Percentiles rank a stretch among this genome's conserved stretches.
Conservation (phyloP, 139 green algal species). For the Edaphochlamys debaryana region DNA sequence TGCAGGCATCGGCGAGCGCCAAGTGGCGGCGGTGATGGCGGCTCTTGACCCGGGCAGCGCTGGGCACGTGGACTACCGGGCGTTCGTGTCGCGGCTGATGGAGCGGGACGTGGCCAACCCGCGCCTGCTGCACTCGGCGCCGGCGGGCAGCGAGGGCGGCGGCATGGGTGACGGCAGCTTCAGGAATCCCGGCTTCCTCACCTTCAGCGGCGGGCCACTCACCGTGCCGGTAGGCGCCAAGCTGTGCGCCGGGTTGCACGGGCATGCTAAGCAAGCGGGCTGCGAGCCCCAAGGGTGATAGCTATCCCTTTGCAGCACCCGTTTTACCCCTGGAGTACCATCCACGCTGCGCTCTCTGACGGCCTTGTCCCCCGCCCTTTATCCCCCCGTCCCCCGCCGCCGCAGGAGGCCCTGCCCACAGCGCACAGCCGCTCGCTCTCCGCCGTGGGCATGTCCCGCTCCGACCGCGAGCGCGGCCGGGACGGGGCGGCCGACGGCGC, state of each 20-base stretch:
- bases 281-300: too few species aligned
- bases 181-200: not conserved
- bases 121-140: not conserved
- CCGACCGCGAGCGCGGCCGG: not conserved
- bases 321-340: too few species aligned
- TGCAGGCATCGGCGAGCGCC: constrained; percentile 18
- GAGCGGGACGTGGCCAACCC: not conserved
- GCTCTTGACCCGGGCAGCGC: not conserved
- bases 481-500: not conserved
- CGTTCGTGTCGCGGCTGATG: not conserved
- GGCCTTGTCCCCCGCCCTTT: too few species aligned
- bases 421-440: constrained; percentile 5
- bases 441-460: not conserved
- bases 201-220: not conserved
- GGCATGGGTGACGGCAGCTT: not conserved
- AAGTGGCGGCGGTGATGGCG: constrained; percentile 33
- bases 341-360: too few species aligned
- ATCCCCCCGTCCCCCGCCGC: not conserved
- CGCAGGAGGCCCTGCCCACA: not conserved
- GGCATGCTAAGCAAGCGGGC: too few species aligned
- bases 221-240: constrained; percentile 11
- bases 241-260: too few species aligned
- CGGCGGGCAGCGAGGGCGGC: not conserved
- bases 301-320: too few species aligned
- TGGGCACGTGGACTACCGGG: constrained; percentile 29